A percentile compares a stretch with the other conserved stretches of the same genome.
Evolutionary conservation across 2,329 filamentous ascomycete genomes (phyloP).

Genomic region (Acephala macrosclerotiorum): DNA sequence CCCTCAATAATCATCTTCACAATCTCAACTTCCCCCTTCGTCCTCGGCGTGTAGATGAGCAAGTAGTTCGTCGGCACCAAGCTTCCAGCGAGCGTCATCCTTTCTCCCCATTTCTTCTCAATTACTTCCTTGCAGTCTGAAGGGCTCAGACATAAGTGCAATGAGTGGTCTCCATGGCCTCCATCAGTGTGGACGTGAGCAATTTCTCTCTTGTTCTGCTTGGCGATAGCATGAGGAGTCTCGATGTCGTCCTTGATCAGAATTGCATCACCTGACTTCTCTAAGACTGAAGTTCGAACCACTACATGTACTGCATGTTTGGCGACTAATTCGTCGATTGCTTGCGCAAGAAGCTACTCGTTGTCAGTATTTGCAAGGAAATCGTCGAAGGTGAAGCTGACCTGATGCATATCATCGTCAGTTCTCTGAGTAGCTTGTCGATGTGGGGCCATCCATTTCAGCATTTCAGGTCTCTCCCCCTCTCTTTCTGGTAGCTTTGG

Average conservation of each 20-base stretch:
- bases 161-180: constrained; percentile 34
- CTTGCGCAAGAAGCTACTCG: constrained; percentile 26
- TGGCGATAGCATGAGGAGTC: constrained; percentile 32
- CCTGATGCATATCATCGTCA: constrained; percentile 34
- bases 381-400: not conserved
- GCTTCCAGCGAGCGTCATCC: constrained; percentile 35
- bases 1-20: constrained; percentile 36
- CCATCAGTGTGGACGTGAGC: constrained; percentile 34
- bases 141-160: constrained; percentile 37
- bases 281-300: constrained; percentile 33
- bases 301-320: constrained; percentile 26
- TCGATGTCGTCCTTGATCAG: constrained; percentile 29
- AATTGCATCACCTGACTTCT: constrained; percentile 36
- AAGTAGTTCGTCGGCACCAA: constrained; percentile 37
- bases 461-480: constrained; percentile 32
- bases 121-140: constrained; percentile 39
- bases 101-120: constrained; percentile 37
- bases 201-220: constrained; percentile 33
- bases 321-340: constrained; percentile 26
- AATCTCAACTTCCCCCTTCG: constrained; percentile 31
- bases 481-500: constrained; percentile 29
- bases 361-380: not conserved
- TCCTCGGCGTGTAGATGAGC: constrained; percentile 38
- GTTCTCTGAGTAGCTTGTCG: constrained; percentile 32
- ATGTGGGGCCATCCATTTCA: constrained; percentile 36